Evolutionary conservation across 192 early-diverging fungal species (phyloP).

Genomic region (Chytriomyces hyalinus): DNA sequence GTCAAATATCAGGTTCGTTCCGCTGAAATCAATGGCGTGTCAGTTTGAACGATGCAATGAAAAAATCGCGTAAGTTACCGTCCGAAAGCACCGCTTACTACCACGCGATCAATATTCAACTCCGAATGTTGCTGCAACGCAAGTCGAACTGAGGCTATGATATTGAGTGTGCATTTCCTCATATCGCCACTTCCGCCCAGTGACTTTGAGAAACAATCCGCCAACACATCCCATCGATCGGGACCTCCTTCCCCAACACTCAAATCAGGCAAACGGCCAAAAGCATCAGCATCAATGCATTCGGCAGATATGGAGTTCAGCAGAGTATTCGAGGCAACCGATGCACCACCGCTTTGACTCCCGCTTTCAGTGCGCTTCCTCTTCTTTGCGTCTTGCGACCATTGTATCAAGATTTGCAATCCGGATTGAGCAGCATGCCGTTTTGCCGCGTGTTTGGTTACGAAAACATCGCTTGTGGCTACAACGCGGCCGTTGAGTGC

Average conservation of each 20-base stretch:
- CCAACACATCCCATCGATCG: background rate
- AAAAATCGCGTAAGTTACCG: background rate
- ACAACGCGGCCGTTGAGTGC: slow-evolving; percentile 5
- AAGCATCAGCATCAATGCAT: background rate
- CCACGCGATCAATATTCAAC: background rate
- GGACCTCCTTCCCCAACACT: background rate
- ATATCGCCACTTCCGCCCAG: slow-evolving; percentile 1
- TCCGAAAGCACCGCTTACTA: slow-evolving; percentile 11
- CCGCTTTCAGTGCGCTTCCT: background rate
- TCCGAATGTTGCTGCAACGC: background rate
- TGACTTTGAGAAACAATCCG: background rate
- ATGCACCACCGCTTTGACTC: background rate
- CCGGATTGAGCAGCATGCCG: background rate
- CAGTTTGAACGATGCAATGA: background rate
- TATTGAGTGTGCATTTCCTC: slow-evolving; percentile 9
- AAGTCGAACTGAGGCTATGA: background rate
- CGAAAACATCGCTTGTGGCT: slow-evolving; percentile 1
- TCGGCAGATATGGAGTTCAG: background rate
- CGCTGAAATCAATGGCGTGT: background rate
- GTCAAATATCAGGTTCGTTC: background rate
- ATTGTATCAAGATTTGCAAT: background rate
- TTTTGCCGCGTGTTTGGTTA: background rate
- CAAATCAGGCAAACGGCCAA: background rate
- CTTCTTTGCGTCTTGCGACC: background rate
- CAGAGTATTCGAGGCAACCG: background rate